These are phyloP conservation scores for Ganoderma lucidum DNA, from an alignment of 1,284 basidiomycete genomes.

Conservation along the genomic window DNA sequence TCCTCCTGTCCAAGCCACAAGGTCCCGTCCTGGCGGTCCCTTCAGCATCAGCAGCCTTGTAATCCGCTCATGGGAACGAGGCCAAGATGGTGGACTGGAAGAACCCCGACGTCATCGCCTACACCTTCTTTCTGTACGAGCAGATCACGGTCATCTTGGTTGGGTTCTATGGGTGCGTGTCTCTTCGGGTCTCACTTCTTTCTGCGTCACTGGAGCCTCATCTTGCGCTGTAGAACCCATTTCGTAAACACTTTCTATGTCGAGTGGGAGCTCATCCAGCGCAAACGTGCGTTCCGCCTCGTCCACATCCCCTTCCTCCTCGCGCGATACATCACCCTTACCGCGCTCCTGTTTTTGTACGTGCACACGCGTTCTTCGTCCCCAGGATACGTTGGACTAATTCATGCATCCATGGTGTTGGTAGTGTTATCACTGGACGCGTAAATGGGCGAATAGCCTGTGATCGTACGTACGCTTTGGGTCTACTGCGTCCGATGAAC, in stretches of 20 bases:
- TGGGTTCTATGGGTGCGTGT: constrained; percentile 27
- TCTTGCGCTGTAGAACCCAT: constrained; percentile 12
- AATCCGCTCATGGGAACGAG: neutral
- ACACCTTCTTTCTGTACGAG: constrained; percentile 23
- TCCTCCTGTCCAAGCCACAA: neutral
- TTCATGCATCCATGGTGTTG: neutral
- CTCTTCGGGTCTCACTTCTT: neutral
- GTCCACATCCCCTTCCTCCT: constrained; percentile 28
- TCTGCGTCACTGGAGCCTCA: neutral
- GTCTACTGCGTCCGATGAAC: neutral
- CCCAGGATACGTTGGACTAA: neutral
- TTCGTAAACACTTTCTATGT: constrained; percentile 17
- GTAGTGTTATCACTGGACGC: constrained; percentile 18
- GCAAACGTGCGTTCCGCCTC: constrained; percentile 19
- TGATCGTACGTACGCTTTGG: constrained; percentile 15
- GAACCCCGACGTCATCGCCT: constrained; percentile 18
- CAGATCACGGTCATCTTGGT: constrained; percentile 25
- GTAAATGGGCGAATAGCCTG: constrained; percentile 15
- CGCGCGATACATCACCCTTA: constrained; percentile 25
- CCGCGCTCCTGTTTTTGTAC: constrained; percentile 25
- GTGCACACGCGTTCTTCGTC: neutral
- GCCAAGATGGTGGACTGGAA: constrained; percentile 22
- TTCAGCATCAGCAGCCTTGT: neutral
- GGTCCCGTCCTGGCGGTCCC: neutral
- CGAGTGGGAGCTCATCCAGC: constrained; percentile 26